phyloP scores from a whole-genome alignment of 2,329 filamentous ascomycete genomes.

The Alternaria incomplexa region DNA sequence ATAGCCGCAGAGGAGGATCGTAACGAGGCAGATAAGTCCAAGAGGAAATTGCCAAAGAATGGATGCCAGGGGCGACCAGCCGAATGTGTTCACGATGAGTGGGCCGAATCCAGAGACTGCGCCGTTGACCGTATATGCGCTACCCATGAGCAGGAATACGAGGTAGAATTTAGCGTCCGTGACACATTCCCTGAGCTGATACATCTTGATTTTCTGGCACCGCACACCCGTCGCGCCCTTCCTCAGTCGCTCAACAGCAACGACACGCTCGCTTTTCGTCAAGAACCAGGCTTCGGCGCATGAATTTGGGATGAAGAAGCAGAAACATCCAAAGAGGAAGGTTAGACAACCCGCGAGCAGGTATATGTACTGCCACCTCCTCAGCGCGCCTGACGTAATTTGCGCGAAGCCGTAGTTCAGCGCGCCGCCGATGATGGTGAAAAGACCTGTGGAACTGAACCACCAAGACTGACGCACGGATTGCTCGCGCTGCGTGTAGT shows the following conservation, averaged over 20 bases:
- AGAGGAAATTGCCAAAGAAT: conserved; percentile 72
- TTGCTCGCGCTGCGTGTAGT: conserved; percentile 52
- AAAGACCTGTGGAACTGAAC: conserved; percentile 63
- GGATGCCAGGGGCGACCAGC: conserved; percentile 48
- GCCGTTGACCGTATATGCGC: conserved; percentile 65
- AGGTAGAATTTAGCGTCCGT: conserved; percentile 53
- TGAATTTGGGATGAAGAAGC: conserved; percentile 70
- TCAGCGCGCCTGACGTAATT: conserved; percentile 46
- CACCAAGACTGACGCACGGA: conserved; percentile 66
- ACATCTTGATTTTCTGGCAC: conserved; percentile 59
- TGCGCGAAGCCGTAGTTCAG: conserved; percentile 49
- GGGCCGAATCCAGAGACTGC: conserved; percentile 50
- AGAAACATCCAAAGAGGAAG: conserved; percentile 67
- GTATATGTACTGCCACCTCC: conserved; percentile 71
- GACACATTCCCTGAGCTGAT: conserved; percentile 58
- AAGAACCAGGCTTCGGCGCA: conserved; percentile 74
- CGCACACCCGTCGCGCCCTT: conserved; percentile 59
- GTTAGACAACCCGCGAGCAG: conserved; percentile 65
- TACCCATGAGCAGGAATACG: conserved; percentile 48
- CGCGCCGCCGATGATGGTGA: conserved; percentile 41
- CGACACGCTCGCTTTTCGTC: conserved; percentile 65
- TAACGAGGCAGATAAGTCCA: conserved; percentile 70
- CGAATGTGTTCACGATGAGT: conserved; percentile 50
- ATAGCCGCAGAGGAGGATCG: conserved; percentile 70
- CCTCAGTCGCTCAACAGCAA: conserved; percentile 55